Evolutionary conservation across 2,329 filamentous ascomycete species (phyloP).

Genomic region (Zymoseptoria brevis): DNA sequence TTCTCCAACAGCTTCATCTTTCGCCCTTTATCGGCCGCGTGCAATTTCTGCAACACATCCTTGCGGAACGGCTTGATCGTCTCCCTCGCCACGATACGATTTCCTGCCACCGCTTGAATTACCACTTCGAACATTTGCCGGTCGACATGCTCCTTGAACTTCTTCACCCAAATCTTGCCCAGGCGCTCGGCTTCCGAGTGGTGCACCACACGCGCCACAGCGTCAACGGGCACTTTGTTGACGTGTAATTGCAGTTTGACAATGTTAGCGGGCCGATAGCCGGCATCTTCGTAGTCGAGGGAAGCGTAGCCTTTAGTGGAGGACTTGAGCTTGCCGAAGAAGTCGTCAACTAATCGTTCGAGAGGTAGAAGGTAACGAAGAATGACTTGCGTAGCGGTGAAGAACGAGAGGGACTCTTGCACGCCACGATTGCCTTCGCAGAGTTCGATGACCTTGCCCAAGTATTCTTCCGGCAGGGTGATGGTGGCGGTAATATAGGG

Average conservation of each 20-base stretch:
- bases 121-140: conserved; percentile 95
- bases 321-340: conserved; percentile 94
- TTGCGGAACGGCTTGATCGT: conserved; percentile 96
- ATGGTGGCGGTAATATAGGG: conserved; percentile 76
- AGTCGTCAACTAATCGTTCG: conserved; percentile 85
- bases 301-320: conserved; percentile 91
- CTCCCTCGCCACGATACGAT: conserved; percentile 77
- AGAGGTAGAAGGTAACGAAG: conserved; percentile 85
- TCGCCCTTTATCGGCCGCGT: conserved; percentile 78
- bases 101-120: conserved; percentile 83
- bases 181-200: conserved; percentile 70
- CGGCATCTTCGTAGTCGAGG: conserved; percentile 92
- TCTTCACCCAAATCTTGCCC: conserved; percentile 80
- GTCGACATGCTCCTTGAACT: conserved; percentile 95
- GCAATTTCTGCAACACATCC: conserved; percentile 86
- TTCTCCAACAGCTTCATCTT: conserved; percentile 85
- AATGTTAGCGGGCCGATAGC: conserved; percentile 71
- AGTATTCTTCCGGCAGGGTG: conserved; percentile 86
- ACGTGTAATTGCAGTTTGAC: conserved; percentile 88
- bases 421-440: conserved; percentile 84
- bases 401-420: conserved; percentile 83
- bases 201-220: conserved; percentile 85
- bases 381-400: conserved; percentile 86
- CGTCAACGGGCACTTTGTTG: conserved; percentile 88
- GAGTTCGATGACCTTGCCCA: conserved; percentile 89